Percentiles rank a stretch among this genome's conserved stretches.
Conservation (phyloP, 2,329 filamentous ascomycete genomes). For the Sclerotiophoma versabilis region DNA sequence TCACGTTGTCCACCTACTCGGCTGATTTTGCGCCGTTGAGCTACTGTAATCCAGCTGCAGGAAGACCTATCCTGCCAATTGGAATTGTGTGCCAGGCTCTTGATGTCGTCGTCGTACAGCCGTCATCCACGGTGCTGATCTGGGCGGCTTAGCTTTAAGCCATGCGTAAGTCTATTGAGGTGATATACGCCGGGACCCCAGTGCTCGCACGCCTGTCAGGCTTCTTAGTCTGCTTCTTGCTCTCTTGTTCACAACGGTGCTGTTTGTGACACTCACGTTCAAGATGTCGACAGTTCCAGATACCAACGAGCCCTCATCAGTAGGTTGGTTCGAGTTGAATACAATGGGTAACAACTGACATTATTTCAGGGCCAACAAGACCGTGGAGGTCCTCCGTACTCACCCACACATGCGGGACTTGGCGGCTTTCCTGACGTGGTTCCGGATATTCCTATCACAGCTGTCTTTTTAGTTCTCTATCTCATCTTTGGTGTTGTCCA, state of each 20-base stretch:
- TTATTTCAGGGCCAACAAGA: conserved; percentile 18
- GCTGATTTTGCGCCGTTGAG: conserved; percentile 10
- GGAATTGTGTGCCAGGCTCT: not conserved
- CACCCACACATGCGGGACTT: conserved; percentile 34
- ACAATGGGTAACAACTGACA: conserved; percentile 4
- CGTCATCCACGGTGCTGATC: conserved; percentile 16
- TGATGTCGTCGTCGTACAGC: conserved; percentile 10
- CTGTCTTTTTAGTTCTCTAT: conserved; percentile 53
- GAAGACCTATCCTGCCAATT: conserved; percentile 12
- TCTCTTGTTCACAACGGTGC: not conserved
- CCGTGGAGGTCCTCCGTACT: conserved; percentile 37
- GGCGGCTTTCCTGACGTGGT: conserved; percentile 39
- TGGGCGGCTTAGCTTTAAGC: conserved; percentile 12
- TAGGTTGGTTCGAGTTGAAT: conserved; percentile 6
- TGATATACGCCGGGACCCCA: conserved; percentile 11
- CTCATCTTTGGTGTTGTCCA: conserved; percentile 50
- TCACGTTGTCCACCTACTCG: conserved; percentile 5
- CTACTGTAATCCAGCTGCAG: conserved; percentile 11
- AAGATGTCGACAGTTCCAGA: conserved; percentile 23
- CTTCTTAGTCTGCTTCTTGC: not conserved
- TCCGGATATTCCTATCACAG: conserved; percentile 52
- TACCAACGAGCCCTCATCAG: conserved; percentile 15
- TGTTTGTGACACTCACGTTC: conserved; percentile 3
- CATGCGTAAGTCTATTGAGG: conserved; percentile 11
- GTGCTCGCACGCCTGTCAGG: conserved; percentile 10